A percentile compares a stretch with the other conserved stretches of the same genome.
phyloP scores from a whole-genome alignment of 148 eudicot genomes.

The Polygonum maritimum region DNA sequence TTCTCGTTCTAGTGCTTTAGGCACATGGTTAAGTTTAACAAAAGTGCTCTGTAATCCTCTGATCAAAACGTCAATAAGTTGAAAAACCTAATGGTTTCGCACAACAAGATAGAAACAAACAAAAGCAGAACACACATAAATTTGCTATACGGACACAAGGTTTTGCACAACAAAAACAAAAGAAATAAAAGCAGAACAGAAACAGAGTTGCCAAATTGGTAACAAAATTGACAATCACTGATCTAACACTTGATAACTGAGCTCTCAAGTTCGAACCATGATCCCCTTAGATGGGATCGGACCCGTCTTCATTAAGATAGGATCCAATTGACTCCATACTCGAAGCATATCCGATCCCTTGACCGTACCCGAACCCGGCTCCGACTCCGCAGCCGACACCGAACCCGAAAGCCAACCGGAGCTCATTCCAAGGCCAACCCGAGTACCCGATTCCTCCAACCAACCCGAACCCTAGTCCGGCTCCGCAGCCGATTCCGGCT shows the following conservation, averaged over 20 bases:
- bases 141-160: neutral
- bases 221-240: neutral
- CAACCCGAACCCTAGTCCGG: slow-evolving; percentile 47
- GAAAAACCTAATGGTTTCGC: neutral
- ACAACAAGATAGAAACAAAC: neutral
- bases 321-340: slow-evolving; percentile 1
- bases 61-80: no score
- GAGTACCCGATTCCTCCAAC: slow-evolving; percentile 48
- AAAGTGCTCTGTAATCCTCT: no score
- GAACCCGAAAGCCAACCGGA: slow-evolving; percentile 39
- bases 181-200: neutral
- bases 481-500: slow-evolving; percentile 61
- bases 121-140: neutral
- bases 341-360: slow-evolving; percentile 6
- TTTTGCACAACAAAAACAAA: neutral
- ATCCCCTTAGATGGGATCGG: neutral
- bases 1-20: no score
- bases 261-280: neutral
- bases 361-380: slow-evolving; percentile 9
- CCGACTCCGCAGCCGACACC: slow-evolving; percentile 43
- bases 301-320: neutral
- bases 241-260: no score
- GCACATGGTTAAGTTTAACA: no score
- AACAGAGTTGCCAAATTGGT: neutral
- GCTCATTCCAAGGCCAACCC: slow-evolving; percentile 47